phyloP scores from a whole-genome alignment of 208 protist genomes.

The Vickermania spadyakhi region DNA sequence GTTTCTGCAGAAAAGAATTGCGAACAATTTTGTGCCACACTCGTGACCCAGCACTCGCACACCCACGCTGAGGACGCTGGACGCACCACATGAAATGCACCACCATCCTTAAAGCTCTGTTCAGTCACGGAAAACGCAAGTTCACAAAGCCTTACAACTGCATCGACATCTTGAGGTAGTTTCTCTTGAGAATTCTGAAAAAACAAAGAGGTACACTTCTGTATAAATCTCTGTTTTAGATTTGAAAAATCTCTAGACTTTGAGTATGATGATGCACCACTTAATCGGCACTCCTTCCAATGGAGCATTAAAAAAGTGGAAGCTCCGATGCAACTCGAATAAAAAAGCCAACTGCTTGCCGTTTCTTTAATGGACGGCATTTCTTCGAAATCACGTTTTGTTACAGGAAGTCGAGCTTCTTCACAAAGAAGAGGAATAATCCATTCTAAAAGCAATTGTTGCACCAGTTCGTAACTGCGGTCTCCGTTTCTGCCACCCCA shows the following conservation, averaged over 20 bases:
- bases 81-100: background rate
- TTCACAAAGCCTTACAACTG: background rate
- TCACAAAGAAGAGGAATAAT: background rate
- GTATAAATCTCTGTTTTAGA: no score
- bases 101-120: background rate
- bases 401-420: no score
- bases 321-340: background rate
- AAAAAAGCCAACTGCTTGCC: background rate
- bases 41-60: background rate
- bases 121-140: background rate
- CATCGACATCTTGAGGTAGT: background rate
- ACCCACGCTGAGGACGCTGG: background rate
- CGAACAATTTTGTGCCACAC: background rate
- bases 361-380: no score
- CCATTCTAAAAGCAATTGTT: constrained; percentile 1
- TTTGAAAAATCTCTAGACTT: no score
- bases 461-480: background rate
- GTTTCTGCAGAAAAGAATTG: background rate
- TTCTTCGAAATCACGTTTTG: no score
- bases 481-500: background rate
- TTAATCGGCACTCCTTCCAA: background rate
- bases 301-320: background rate
- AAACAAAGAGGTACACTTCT: no score
- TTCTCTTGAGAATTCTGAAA: background rate
- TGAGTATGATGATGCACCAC: no score